Base-by-base conservation (phyloP, 306 rosid genomes). In the Ormosia semicastrata region DNA sequence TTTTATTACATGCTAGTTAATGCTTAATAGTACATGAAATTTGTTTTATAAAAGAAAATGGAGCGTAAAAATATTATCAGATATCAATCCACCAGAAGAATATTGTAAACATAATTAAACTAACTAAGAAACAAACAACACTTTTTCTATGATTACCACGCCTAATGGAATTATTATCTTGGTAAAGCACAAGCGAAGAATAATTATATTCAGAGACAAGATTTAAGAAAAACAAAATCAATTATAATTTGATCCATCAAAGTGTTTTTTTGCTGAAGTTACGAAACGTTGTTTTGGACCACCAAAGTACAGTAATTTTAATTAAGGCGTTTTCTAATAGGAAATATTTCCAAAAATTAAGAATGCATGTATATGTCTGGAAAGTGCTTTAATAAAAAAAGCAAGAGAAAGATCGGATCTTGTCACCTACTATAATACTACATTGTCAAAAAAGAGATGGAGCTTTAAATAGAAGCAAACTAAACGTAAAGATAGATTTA, bases 401-500 rank as follows among this genome's bases (percentile, higher is more conserved):
- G 79, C 75, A 79, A 75, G 79, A 74, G 67, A 57, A 66, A 66
- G 73, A 54, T 79, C 73, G 79, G 84, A 86, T 75, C 81, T 69
- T 71, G 82, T 83, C 66, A 59, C 81, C 86, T 73, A 64, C 64
- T 82, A 63, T 36, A 60, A 72, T 75, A 29, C 56, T 40, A 39
- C 76, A 43, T 78, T 67, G 84, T 83, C 73, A 75, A 86, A 69
- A 82, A 79, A 79, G 72, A 75, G 69, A 70, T 50, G 80, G 30
- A 32, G 56, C 87, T 83, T 86, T 57, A 59, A 75, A 66, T 32
- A 83, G 81, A 83, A 83, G 82, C 83, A 86, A 80, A 83, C 69
- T 79, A 71, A 83, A 52, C 67, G 57, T 75, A 75, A 79, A 82
- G 73, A 41, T 68, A 3, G 30, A 82, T 62, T 30, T 78, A n/a